Percentiles rank a stretch among this genome's conserved stretches.
phyloP scores from a whole-genome alignment of 805 yeast species.

The Candida coleopterorum region DNA sequence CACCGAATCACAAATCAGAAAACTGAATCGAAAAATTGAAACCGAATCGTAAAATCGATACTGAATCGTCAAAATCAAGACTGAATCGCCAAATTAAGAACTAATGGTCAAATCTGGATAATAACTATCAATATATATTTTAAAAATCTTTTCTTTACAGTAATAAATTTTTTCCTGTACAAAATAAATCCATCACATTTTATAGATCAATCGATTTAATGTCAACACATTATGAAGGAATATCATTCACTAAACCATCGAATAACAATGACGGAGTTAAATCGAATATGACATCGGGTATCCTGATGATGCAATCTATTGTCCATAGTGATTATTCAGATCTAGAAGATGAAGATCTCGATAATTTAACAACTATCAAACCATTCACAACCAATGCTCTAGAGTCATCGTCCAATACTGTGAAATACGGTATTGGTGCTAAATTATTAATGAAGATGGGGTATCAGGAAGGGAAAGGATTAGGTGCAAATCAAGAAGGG shows the following conservation, averaged over 20 bases:
- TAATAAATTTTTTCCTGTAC: too few species aligned
- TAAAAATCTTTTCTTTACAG: too few species aligned
- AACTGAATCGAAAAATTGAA: background rate
- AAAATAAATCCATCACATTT: too few species aligned
- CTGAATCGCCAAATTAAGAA: too few species aligned
- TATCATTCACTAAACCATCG: constrained; percentile 4
- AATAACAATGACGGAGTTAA: too few species aligned
- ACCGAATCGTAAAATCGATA: too few species aligned
- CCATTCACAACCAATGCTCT: constrained; percentile 1
- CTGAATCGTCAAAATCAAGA: too few species aligned
- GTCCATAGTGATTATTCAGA: constrained; percentile 17
- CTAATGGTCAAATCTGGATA: too few species aligned
- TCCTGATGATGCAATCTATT: constrained; percentile 12
- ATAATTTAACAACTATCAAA: constrained; percentile 53
- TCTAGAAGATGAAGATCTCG: constrained; percentile 15
- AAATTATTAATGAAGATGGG: constrained; percentile 79
- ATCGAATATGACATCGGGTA: background rate
- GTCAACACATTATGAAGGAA: constrained; percentile 2
- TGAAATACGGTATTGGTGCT: constrained; percentile 81
- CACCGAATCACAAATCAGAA: background rate
- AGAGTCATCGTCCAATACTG: constrained; percentile 2
- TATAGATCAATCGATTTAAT: constrained; percentile 3
- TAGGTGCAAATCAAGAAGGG: constrained; percentile 73
- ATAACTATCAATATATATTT: too few species aligned
- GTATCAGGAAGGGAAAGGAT: constrained; percentile 74